A percentile compares a stretch with the other conserved stretches of the same genome.
phyloP scores from a whole-genome alignment of 1,139 yeast genomes.

The Debaryomyces sp. region DNA sequence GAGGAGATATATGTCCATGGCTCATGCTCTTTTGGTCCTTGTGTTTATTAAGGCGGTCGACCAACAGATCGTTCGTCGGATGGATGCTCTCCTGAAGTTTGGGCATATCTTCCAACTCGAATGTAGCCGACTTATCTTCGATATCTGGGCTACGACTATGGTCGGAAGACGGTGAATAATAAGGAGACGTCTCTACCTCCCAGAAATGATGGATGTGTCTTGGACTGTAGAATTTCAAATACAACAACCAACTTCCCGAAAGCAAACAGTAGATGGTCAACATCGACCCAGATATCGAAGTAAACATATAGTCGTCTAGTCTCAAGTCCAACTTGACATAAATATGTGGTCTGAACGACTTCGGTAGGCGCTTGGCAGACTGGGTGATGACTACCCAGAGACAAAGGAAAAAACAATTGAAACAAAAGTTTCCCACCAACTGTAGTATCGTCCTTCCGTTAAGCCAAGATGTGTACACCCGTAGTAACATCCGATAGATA shows the following conservation, averaged over 20 bases:
- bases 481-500: background rate
- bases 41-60: slow-evolving; percentile 1
- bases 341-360: slow-evolving; percentile 27
- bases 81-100: background rate
- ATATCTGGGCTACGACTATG: background rate
- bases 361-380: slow-evolving; percentile 8
- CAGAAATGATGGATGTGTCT: slow-evolving; percentile 7
- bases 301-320: slow-evolving; percentile 41
- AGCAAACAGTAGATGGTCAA: slow-evolving; percentile 12
- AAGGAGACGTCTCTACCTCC: background rate
- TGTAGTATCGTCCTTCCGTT: slow-evolving; percentile 6
- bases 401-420: slow-evolving; percentile 8
- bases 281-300: slow-evolving; percentile 11
- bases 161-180: background rate
- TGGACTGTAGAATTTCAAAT: slow-evolving; percentile 14
- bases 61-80: background rate
- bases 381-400: slow-evolving; percentile 8
- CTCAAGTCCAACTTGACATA: slow-evolving; percentile 49
- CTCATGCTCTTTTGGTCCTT: slow-evolving; percentile 4
- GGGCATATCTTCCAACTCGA: background rate
- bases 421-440: slow-evolving; percentile 1
- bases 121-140: slow-evolving; percentile 1
- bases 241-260: slow-evolving; percentile 17
- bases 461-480: slow-evolving; percentile 1
- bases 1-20: slow-evolving; percentile 16